Evolutionary conservation across 129 eudicot species (phyloP).

Genomic region (Flaveria sonorensis): DNA sequence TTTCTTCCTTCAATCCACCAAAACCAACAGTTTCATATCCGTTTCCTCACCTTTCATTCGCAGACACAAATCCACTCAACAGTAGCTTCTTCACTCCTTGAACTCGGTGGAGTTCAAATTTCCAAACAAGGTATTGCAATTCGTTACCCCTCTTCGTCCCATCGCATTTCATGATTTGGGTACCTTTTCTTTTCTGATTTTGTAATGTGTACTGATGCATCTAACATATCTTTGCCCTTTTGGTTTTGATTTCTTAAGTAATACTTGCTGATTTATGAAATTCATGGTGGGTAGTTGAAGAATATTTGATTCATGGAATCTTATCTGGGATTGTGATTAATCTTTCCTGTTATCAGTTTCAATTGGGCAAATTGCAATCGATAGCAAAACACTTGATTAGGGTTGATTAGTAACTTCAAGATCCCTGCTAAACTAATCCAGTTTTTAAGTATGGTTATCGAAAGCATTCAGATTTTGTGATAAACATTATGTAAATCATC

Average conservation of each 20-base stretch:
- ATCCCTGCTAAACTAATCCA: not conserved
- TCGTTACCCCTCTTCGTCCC: not conserved
- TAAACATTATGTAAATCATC: not conserved
- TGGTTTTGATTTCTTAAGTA: conserved; percentile 13
- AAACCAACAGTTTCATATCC: conserved; percentile 30
- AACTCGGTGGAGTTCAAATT: conserved; percentile 75
- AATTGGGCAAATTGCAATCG: too few species aligned
- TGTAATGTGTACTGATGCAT: not conserved
- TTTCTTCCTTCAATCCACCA: conserved; percentile 19
- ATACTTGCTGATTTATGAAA: conserved; percentile 3
- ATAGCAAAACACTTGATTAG: too few species aligned
- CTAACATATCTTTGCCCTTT: conserved; percentile 8
- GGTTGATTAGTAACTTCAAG: too few species aligned
- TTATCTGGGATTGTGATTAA: conserved; percentile 9
- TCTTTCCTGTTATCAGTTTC: not conserved
- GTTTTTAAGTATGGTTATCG: not conserved
- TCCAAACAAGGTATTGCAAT: conserved; percentile 56
- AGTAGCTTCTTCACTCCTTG: conserved; percentile 51
- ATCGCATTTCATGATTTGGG: conserved; percentile 7
- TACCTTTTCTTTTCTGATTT: conserved; percentile 4
- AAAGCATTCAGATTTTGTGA: not conserved
- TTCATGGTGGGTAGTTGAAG: not conserved
- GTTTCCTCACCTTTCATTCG: conserved; percentile 33
- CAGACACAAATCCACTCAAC: conserved; percentile 46
- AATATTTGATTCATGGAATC: not conserved